Percentiles rank a stretch among this genome's conserved stretches.
Evolutionary conservation across 2,329 filamentous ascomycete species (phyloP).

Genomic region (Fusarium piperis): DNA sequence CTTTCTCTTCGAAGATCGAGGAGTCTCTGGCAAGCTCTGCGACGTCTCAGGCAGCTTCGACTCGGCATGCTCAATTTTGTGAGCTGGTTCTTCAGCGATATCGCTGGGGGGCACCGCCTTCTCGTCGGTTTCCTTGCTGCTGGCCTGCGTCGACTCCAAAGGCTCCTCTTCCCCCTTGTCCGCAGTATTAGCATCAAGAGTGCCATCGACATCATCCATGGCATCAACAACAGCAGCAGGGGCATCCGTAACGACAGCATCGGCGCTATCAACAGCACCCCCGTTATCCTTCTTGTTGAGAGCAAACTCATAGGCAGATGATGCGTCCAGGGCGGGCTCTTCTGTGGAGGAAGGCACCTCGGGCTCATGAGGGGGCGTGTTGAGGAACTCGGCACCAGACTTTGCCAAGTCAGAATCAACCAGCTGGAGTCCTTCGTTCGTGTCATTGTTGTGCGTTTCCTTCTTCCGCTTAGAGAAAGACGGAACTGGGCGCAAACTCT

Average conservation of each 20-base stretch:
- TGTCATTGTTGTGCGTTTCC: neutral
- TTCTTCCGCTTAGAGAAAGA: neutral
- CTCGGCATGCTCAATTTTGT: neutral
- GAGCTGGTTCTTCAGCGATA: neutral
- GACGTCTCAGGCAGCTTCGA: neutral
- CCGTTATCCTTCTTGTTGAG: conserved; percentile 37
- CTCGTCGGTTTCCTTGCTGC: conserved; percentile 1
- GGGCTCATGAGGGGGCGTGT: conserved; percentile 25
- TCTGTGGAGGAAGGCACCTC: neutral
- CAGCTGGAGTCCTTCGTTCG: neutral
- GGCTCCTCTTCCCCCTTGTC: conserved; percentile 1
- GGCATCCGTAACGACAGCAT: neutral
- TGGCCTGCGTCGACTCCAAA: conserved; percentile 1
- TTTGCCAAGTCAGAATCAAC: conserved; percentile 34
- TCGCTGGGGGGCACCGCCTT: neutral
- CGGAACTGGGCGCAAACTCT: neutral
- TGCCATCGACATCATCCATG: neutral
- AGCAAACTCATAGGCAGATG: conserved; percentile 45
- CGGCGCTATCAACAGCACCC: neutral
- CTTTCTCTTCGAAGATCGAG: conserved; percentile 39
- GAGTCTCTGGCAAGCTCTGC: neutral
- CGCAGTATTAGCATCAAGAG: neutral
- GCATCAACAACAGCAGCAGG: neutral
- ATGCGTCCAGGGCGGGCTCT: conserved; percentile 37
- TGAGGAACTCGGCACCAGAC: conserved; percentile 48